Conservation (phyloP, 2,329 filamentous ascomycete species). For the Clarireedia hainanense region DNA sequence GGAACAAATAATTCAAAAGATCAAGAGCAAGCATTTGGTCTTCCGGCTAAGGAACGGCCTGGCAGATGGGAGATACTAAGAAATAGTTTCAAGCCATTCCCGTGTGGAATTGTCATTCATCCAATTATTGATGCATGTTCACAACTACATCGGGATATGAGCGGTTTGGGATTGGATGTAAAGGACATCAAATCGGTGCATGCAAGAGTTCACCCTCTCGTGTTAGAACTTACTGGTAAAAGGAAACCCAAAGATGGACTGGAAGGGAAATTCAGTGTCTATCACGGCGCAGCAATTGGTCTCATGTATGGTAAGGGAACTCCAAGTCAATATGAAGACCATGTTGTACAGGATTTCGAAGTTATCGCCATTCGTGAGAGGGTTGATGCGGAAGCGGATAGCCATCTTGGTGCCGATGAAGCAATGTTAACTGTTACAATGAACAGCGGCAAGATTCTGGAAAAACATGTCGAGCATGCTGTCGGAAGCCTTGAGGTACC, state of each 20-base stretch:
- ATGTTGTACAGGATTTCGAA: slow-evolving; percentile 34
- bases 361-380: slow-evolving; percentile 38
- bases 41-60: background rate
- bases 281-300: slow-evolving; percentile 44
- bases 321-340: slow-evolving; percentile 42
- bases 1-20: slow-evolving; percentile 20
- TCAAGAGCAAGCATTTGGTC: slow-evolving; percentile 7
- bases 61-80: slow-evolving; percentile 42
- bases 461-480: slow-evolving; percentile 41
- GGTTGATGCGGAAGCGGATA: slow-evolving; percentile 37
- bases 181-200: slow-evolving; percentile 34
- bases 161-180: slow-evolving; percentile 24
- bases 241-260: slow-evolving; percentile 40
- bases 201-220: slow-evolving; percentile 42
- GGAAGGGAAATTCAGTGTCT: slow-evolving; percentile 48
- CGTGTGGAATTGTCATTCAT: slow-evolving; percentile 50
- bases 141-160: slow-evolving; percentile 36
- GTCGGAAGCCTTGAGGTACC: slow-evolving; percentile 42
- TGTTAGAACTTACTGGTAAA: slow-evolving; percentile 45
- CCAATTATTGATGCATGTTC: slow-evolving; percentile 45
- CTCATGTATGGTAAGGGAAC: slow-evolving; percentile 43
- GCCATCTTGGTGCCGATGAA: slow-evolving; percentile 35
- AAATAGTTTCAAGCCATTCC: slow-evolving; percentile 50
- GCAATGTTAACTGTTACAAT: slow-evolving; percentile 33
- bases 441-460: slow-evolving; percentile 31